These are phyloP conservation scores for Grifola frondosa DNA, from an alignment of 1,284 basidiomycete genomes.

Conservation along the genomic window DNA sequence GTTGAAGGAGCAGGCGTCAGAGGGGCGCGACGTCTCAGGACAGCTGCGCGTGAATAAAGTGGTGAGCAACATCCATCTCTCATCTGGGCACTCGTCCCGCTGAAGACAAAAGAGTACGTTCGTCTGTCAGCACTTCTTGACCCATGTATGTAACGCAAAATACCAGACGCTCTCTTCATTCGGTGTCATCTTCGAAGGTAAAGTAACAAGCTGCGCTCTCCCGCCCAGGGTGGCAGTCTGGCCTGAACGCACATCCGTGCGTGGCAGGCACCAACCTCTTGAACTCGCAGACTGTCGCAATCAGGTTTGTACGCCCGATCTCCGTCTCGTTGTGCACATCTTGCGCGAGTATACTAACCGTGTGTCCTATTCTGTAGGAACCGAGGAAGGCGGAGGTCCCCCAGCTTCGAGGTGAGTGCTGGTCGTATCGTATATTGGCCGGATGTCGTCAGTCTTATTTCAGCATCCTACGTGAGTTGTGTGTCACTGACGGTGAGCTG, in stretches of 20 bases:
- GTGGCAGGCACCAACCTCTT: conserved; percentile 83
- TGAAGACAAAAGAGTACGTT: too few species aligned
- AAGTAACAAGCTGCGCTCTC: conserved; percentile 18
- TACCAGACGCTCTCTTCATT: too few species aligned
- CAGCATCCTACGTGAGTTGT: neutral
- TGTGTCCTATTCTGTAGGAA: conserved; percentile 57
- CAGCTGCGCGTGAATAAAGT: conserved; percentile 95
- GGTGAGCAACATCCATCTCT: conserved; percentile 84
- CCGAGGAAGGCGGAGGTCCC: conserved; percentile 94
- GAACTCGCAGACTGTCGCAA: conserved; percentile 92
- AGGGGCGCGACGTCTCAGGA: conserved; percentile 92
- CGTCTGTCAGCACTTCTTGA: too few species aligned
- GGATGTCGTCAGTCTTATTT: conserved; percentile 74
- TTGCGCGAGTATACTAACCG: conserved; percentile 8
- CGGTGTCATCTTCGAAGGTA: conserved; percentile 95
- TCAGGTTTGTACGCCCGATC: conserved; percentile 83
- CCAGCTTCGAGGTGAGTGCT: conserved; percentile 94
- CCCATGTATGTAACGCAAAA: too few species aligned
- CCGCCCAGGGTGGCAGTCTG: conserved; percentile 12
- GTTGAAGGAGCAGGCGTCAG: conserved; percentile 85
- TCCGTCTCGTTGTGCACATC: conserved; percentile 1
- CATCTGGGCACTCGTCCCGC: conserved; percentile 91
- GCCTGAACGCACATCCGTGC: conserved; percentile 10
- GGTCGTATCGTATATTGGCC: conserved; percentile 91
- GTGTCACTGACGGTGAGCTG: neutral